Conservation (phyloP, 2,329 filamentous ascomycete species). For the Ophiostoma ulmi region DNA sequence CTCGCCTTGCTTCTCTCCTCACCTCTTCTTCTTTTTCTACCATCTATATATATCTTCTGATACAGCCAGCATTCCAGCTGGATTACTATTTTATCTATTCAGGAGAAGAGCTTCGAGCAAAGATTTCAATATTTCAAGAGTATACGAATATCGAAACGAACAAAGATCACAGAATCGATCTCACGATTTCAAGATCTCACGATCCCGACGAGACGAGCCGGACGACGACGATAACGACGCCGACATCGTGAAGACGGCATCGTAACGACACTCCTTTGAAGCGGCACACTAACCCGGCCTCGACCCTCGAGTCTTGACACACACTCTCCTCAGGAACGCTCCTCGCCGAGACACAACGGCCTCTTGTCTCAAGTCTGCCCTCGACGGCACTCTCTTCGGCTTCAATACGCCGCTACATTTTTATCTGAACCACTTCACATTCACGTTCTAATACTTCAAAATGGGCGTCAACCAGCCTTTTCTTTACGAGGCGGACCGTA, state of each 20-base stretch:
- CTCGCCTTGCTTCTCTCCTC: not conserved
- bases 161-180: not conserved
- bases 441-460: not conserved
- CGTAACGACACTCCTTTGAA: not conserved
- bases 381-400: not conserved
- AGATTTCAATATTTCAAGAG: not conserved
- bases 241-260: not conserved
- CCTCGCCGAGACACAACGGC: not conserved
- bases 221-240: not conserved
- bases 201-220: not conserved
- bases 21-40: not conserved
- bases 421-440: not conserved
- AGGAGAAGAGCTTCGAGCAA: not conserved
- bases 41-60: constrained; percentile 2
- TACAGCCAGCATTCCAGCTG: not conserved
- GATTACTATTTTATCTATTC: not conserved
- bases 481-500: constrained; percentile 57
- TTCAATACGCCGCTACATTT: not conserved
- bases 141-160: no score
- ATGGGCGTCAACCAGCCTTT: constrained; percentile 53
- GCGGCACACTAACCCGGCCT: not conserved
- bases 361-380: not conserved
- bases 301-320: not conserved
- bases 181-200: constrained; percentile 7
- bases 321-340: not conserved